Base-by-base conservation (phyloP, 208 protist genomes). In the Leishmania mexicana region DNA sequence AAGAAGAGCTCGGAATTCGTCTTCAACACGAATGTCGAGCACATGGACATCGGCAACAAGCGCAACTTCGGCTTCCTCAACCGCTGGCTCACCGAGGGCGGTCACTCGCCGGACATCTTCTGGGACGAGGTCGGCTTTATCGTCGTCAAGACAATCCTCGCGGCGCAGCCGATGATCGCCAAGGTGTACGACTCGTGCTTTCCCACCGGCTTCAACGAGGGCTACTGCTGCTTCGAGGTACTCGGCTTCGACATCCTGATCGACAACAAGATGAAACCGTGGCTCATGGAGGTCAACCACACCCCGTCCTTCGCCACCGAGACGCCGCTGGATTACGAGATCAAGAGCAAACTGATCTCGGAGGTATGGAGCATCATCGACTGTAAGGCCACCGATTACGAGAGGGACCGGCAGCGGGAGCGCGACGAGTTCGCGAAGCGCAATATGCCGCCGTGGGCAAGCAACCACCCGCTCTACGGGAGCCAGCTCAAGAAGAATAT, bases 271-370 rank as follows among this genome's bases (percentile, higher is more conserved):
- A 89, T 98, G 77, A 90, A 94, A 80, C 97, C 97, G 75, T 99
- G 97, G 96, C 87, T 99, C 45, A 90, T 99, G 83, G 98, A 99
- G 89, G 98, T 99, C 47, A 99, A 99, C 85, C 97, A 99, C 91
- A 97, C 96, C 8, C 98, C 98, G 28, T 99, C 97, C 57, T 93
- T 99, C 75, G 91, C 88, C 42, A 97, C 92, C 28, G 97, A 99
- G 85, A 98, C 97, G 35, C 90, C 92, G 45, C 88, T 99, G 5
- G 98, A 99, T 81, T 62, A 92, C 21, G 83, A 96, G 54, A 97
- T 99, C 81, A 99, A 99, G 85, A 89, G 92, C 62, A 86, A 86
- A 40, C 89, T 99, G 45, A 68, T 99, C n/a, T 81, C 60, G 8
- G 94, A 99, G 87, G 90, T 93, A 73, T 96, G 95, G 92, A 85